A percentile compares a stretch with the other conserved stretches of the same genome.
These are phyloP conservation scores for Gloeophyllum trabeum DNA, from an alignment of 768 basidiomycete species.

Conservation along the genomic window DNA sequence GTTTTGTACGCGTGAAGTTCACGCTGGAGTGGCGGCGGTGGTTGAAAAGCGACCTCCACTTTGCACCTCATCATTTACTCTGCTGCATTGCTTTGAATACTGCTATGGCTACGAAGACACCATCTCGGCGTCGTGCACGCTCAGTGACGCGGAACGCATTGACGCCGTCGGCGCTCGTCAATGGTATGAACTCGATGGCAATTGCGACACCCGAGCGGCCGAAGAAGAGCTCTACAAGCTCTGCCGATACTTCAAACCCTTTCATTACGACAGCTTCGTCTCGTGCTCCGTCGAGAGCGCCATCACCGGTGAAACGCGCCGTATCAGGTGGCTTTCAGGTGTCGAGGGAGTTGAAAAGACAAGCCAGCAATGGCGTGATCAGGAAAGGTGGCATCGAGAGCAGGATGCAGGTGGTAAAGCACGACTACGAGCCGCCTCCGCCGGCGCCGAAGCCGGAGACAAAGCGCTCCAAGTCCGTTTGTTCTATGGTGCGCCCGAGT, in stretches of 20 bases:
- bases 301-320: constrained; percentile 57
- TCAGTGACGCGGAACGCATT: constrained; percentile 39
- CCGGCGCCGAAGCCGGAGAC: constrained; percentile 37
- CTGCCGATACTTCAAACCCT: constrained; percentile 47
- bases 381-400: constrained; percentile 71
- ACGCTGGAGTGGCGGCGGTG: too few relatives aligned
- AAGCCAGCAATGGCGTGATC: constrained; percentile 59
- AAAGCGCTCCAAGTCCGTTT: neutral
- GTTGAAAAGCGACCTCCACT: too few relatives aligned
- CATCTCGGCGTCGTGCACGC: constrained; percentile 32
- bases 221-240: constrained; percentile 15
- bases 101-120: constrained; percentile 26
- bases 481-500: neutral
- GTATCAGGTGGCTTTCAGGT: constrained; percentile 34
- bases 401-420: constrained; percentile 63
- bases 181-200: constrained; percentile 25
- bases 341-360: constrained; percentile 44
- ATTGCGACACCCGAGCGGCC: constrained; percentile 21
- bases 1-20: too few relatives aligned
- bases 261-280: constrained; percentile 34
- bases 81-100: neutral
- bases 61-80: too few relatives aligned
- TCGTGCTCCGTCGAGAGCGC: constrained; percentile 29
- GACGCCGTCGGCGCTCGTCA: constrained; percentile 29
- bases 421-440: constrained; percentile 61